Percentiles rank a stretch among this genome's conserved stretches.
Evolutionary conservation across 2,329 filamentous ascomycete genomes (phyloP).

Genomic region (Aspergillus ochraceoroseus): DNA sequence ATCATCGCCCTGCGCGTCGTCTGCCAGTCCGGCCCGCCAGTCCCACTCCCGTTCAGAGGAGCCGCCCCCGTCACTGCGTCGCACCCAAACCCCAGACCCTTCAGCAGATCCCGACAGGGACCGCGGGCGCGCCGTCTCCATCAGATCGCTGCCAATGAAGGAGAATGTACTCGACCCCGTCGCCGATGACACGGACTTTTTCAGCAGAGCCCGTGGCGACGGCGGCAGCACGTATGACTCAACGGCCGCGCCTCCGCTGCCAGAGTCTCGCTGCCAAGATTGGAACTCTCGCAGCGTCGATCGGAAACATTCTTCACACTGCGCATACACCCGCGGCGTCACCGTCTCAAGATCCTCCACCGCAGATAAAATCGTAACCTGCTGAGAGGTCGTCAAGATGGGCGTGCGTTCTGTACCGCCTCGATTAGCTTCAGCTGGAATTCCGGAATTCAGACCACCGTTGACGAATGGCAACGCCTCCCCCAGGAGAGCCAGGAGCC

Average conservation of each 20-base stretch:
- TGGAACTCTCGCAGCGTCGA: slow-evolving; percentile 68
- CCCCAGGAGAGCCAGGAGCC: slow-evolving; percentile 74
- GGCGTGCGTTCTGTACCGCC: slow-evolving; percentile 47
- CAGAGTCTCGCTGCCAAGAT: slow-evolving; percentile 46
- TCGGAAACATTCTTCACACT: slow-evolving; percentile 72
- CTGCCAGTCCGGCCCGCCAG: slow-evolving; percentile 59
- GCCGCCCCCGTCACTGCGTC: slow-evolving; percentile 24
- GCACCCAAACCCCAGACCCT: slow-evolving; percentile 50
- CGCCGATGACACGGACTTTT: slow-evolving; percentile 54
- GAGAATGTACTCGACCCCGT: slow-evolving; percentile 60
- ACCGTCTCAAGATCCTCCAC: slow-evolving; percentile 77
- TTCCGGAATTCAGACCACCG: no score
- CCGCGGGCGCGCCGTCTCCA: slow-evolving; percentile 46
- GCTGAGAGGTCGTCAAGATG: slow-evolving; percentile 64
- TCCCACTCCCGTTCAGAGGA: slow-evolving; percentile 62
- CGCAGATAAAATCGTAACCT: slow-evolving; percentile 69
- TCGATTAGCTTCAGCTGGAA: slow-evolving; percentile 19
- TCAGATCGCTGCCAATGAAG: slow-evolving; percentile 68
- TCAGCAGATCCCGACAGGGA: slow-evolving; percentile 47
- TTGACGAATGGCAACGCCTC: slow-evolving; percentile 76
- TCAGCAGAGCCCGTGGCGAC: slow-evolving; percentile 62
- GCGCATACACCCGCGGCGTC: slow-evolving; percentile 63
- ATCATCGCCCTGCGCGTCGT: slow-evolving; percentile 59
- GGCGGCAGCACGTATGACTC: slow-evolving; percentile 35
- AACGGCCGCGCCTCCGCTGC: slow-evolving; percentile 12